Evolutionary conservation across 805 yeast species (phyloP).

Genomic region (Yueomyces sp.): DNA sequence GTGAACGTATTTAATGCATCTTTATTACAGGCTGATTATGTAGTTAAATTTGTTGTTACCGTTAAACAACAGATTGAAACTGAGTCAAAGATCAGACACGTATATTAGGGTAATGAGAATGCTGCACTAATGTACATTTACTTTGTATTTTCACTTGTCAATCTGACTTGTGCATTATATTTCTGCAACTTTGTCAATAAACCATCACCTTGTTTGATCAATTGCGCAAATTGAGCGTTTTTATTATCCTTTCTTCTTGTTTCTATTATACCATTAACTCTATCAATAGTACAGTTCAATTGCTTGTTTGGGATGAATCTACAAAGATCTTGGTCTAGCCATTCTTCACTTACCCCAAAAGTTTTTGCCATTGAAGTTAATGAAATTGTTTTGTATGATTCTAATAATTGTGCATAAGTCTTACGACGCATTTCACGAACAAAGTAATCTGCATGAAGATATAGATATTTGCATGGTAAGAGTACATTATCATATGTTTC

Average conservation of each 20-base stretch:
- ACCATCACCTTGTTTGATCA: conserved; percentile 86
- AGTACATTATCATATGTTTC: conserved; percentile 66
- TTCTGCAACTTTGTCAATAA: conserved; percentile 89
- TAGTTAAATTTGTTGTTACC: too few species aligned
- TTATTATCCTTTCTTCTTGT: conserved; percentile 95
- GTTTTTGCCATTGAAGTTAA: conserved; percentile 87
- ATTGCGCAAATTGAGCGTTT: conserved; percentile 79
- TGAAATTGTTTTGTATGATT: conserved; percentile 84
- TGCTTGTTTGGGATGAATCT: conserved; percentile 87
- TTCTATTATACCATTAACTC: conserved; percentile 88
- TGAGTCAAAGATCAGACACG: too few species aligned
- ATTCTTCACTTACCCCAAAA: conserved; percentile 80
- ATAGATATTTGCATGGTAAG: conserved; percentile 49
- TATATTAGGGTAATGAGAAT: too few species aligned
- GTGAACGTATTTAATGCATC: too few species aligned
- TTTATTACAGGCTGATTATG: too few species aligned
- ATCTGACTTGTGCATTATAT: conserved; percentile 92
- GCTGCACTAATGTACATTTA: neutral
- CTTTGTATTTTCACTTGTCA: conserved; percentile 42
- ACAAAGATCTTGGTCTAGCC: conserved; percentile 76
- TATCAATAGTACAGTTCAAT: conserved; percentile 88
- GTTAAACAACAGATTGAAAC: too few species aligned
- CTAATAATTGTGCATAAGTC: conserved; percentile 87
- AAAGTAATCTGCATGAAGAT: conserved; percentile 70
- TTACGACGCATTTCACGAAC: conserved; percentile 88